A percentile compares a stretch with the other conserved stretches of the same genome.
These are phyloP conservation scores for Candida golubevii DNA, from an alignment of 805 yeast genomes.

Conservation along the genomic window DNA sequence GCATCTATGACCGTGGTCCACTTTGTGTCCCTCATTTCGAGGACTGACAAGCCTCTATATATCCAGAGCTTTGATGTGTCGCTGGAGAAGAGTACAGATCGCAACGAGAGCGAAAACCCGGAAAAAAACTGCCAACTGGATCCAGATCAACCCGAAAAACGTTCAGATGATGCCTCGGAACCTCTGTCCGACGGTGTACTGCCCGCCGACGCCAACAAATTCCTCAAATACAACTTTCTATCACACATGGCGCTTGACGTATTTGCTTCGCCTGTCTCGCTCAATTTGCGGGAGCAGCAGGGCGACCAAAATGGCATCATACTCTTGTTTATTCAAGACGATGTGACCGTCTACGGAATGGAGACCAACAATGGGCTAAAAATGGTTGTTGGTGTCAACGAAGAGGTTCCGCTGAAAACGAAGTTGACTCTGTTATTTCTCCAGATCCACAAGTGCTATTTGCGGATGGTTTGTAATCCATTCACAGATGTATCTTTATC, in stretches of 20 bases:
- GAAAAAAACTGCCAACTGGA: neutral
- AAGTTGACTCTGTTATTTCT: conserved; percentile 22
- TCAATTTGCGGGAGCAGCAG: conserved; percentile 36
- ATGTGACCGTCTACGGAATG: conserved; percentile 60
- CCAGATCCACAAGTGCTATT: conserved; percentile 50
- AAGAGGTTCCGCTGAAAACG: conserved; percentile 7
- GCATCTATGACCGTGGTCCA: conserved; percentile 28
- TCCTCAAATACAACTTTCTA: conserved; percentile 61
- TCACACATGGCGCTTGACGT: conserved; percentile 76
- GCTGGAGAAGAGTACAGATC: conserved; percentile 9
- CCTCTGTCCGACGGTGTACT: neutral
- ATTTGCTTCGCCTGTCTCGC: conserved; percentile 50
- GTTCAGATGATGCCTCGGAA: neutral
- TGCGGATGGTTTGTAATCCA: conserved; percentile 59
- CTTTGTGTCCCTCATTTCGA: conserved; percentile 55
- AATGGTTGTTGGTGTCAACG: conserved; percentile 50
- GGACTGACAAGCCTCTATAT: conserved; percentile 57
- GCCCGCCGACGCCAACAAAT: conserved; percentile 33
- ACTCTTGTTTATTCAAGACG: conserved; percentile 63
- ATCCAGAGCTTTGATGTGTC: conserved; percentile 46
- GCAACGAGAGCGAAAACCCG: neutral
- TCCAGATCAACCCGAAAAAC: too few relatives aligned
- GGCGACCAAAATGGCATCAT: conserved; percentile 24
- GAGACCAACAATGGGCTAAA: conserved; percentile 68
- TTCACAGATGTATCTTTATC: conserved; percentile 35